These are phyloP conservation scores for Backusella psychrophila DNA, from an alignment of 192 early-diverging fungal species.

Conservation along the genomic window DNA sequence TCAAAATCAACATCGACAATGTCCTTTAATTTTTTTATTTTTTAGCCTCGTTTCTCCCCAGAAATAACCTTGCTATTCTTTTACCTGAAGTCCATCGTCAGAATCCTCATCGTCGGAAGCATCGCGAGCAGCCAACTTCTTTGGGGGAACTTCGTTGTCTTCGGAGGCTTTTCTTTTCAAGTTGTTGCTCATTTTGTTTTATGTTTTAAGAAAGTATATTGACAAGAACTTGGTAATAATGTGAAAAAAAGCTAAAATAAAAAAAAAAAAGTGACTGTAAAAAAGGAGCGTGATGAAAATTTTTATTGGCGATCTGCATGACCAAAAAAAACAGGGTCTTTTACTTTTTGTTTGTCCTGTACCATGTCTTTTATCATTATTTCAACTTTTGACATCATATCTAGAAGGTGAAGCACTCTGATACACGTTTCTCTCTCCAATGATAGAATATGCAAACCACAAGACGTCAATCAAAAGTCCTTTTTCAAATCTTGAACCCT, in stretches of 20 bases:
- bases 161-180: constrained; percentile 22
- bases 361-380: too few relatives aligned
- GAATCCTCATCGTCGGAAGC: constrained; percentile 20
- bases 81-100: constrained; percentile 24
- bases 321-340: background rate
- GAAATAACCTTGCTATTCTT: background rate
- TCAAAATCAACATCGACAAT: constrained; percentile 92
- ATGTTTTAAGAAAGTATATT: background rate
- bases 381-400: too few relatives aligned
- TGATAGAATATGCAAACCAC: too few relatives aligned
- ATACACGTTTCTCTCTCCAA: too few relatives aligned
- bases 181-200: constrained; percentile 9
- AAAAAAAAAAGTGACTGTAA: constrained; percentile 10
- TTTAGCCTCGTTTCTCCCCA: background rate
- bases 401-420: too few relatives aligned
- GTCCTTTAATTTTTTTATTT: constrained; percentile 33
- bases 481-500: too few relatives aligned
- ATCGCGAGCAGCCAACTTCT: background rate
- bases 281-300: background rate
- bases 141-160: constrained; percentile 9
- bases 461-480: too few relatives aligned
- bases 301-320: background rate
- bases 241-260: background rate
- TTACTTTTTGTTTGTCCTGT: background rate
- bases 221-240: background rate